Conservation (phyloP, 371 early-diverging fungal genomes). For the Mucor mucedo region DNA sequence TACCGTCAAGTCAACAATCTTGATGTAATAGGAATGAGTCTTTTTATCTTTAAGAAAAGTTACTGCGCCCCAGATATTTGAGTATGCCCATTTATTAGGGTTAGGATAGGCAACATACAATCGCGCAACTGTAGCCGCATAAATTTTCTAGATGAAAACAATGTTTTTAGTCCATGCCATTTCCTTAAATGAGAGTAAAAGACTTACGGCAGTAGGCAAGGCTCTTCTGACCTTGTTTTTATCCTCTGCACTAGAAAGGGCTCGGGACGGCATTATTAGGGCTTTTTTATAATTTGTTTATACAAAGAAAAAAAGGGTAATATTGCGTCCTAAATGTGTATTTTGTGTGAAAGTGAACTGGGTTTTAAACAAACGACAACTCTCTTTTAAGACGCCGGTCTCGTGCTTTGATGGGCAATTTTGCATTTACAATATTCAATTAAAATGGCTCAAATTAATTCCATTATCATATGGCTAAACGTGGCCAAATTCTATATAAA, state of each 20-base stretch:
- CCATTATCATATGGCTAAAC: not conserved
- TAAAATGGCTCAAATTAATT: not conserved
- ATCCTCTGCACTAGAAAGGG: slow-evolving; percentile 53
- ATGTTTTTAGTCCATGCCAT: not conserved
- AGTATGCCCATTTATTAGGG: slow-evolving; percentile 75
- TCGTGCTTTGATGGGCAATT: not conserved
- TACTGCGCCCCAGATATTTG: slow-evolving; percentile 82
- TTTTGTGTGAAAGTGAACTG: not conserved
- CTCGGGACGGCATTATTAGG: slow-evolving; percentile 45
- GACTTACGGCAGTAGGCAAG: slow-evolving; percentile 50
- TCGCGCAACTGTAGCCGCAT: slow-evolving; percentile 83
- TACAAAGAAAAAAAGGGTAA: slow-evolving; percentile 1
- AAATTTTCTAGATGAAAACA: slow-evolving; percentile 67
- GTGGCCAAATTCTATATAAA: too few species aligned
- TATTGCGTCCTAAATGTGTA: not conserved
- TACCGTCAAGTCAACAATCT: slow-evolving; percentile 82
- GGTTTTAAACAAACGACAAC: not conserved
- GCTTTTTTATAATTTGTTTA: not conserved
- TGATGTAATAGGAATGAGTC: slow-evolving; percentile 67
- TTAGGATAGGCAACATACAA: slow-evolving; percentile 84
- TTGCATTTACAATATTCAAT: slow-evolving; percentile 1
- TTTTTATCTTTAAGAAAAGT: slow-evolving; percentile 72
- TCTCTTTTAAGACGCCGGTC: not conserved
- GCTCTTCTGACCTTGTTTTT: slow-evolving; percentile 56
- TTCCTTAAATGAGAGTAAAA: not conserved